A percentile compares a stretch with the other conserved stretches of the same genome.
These are phyloP conservation scores for Sordaria brevicollis DNA, from an alignment of 495 filamentous ascomycete genomes.

Conservation along the genomic window DNA sequence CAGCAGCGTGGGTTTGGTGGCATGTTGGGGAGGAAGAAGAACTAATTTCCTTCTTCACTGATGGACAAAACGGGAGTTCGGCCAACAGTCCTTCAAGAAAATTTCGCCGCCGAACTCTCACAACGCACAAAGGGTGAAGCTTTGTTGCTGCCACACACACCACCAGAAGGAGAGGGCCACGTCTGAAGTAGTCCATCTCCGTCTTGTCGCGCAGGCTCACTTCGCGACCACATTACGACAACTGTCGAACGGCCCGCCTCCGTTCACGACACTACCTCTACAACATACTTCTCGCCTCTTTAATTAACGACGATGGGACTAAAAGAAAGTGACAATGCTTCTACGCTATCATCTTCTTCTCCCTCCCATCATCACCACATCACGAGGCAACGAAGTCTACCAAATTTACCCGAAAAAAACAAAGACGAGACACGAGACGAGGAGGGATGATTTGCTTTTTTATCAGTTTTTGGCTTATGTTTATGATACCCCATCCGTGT, in stretches of 20 bases:
- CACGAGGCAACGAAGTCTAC: neutral
- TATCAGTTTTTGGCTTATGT: constrained; percentile 4
- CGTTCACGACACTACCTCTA: neutral
- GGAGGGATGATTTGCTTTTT: constrained; percentile 5
- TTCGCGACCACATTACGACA: neutral
- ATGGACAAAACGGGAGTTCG: constrained; percentile 5
- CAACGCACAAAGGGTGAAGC: constrained; percentile 14
- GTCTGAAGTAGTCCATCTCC: neutral
- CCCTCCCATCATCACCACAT: neutral
- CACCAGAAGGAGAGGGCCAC: neutral
- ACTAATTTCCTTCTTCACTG: neutral
- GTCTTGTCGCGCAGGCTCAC: neutral
- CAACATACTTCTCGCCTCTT: neutral
- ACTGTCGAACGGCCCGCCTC: neutral
- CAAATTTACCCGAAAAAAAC: neutral
- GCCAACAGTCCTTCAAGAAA: constrained; percentile 2
- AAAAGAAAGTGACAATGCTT: constrained; percentile 28
- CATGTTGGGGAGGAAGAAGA: constrained; percentile 36
- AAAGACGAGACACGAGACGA: neutral
- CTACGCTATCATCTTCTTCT: constrained; percentile 31
- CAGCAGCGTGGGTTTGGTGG: constrained; percentile 58
- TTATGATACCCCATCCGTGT: constrained; percentile 51
- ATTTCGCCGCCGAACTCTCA: constrained; percentile 5
- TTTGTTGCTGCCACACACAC: constrained; percentile 1
- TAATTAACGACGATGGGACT: neutral